These are phyloP conservation scores for Kurtzmaniella quercitrusa DNA, from an alignment of 1,139 yeast genomes.

Conservation along the genomic window DNA sequence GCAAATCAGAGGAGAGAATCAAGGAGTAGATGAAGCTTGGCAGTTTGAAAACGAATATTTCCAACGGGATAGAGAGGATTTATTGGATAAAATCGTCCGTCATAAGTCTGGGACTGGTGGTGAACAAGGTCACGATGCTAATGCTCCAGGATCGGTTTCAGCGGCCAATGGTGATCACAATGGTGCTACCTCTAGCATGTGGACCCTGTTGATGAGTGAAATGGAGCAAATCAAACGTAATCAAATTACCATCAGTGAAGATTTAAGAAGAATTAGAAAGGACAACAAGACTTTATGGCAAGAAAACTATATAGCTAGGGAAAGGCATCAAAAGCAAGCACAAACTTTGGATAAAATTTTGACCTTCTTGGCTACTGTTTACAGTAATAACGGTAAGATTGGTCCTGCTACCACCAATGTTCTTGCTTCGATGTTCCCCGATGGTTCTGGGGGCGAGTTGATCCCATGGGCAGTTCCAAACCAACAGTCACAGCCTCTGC, in stretches of 20 bases:
- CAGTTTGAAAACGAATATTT: slow-evolving; percentile 84
- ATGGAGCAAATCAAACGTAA: slow-evolving; percentile 72
- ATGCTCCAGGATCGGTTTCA: not conserved
- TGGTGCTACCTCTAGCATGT: slow-evolving; percentile 40
- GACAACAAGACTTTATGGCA: slow-evolving; percentile 92
- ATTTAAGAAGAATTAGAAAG: slow-evolving; percentile 71
- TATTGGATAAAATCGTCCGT: slow-evolving; percentile 66
- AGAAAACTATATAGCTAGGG: slow-evolving; percentile 78
- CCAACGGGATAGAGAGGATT: slow-evolving; percentile 62
- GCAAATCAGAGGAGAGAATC: slow-evolving; percentile 33
- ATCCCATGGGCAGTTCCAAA: slow-evolving; percentile 2
- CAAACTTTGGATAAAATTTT: slow-evolving; percentile 85
- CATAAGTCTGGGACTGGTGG: slow-evolving; percentile 36
- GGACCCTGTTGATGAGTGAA: slow-evolving; percentile 52
- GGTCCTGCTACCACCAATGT: slow-evolving; percentile 15
- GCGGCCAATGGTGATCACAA: slow-evolving; percentile 4
- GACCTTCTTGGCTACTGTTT: slow-evolving; percentile 78
- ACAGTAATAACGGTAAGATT: slow-evolving; percentile 56
- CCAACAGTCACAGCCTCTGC: slow-evolving; percentile 1
- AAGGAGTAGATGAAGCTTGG: slow-evolving; percentile 45
- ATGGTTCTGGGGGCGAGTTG: not conserved
- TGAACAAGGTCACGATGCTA: slow-evolving; percentile 13
- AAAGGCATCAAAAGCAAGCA: slow-evolving; percentile 79
- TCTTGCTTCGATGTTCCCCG: not conserved
- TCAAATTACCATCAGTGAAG: slow-evolving; percentile 80